Percentiles rank a stretch among this genome's conserved stretches.
These are phyloP conservation scores for Platanus orientalis DNA, from an alignment of 164 flowering plant genomes.

Conservation along the genomic window DNA sequence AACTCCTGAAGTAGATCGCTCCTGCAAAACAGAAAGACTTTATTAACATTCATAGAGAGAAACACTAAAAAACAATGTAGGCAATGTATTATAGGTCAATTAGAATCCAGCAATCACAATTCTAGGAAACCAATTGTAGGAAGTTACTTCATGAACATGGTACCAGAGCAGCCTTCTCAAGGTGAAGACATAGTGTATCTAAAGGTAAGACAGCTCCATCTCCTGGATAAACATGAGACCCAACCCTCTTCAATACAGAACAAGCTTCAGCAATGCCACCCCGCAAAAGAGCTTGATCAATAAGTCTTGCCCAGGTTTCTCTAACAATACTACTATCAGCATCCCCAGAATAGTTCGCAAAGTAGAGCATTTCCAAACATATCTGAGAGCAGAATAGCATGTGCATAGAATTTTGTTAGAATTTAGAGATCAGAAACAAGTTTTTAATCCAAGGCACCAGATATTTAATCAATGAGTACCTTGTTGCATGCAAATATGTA, in stretches of 20 bases:
- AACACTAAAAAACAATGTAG: not conserved
- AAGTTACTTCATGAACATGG: constrained; percentile 3
- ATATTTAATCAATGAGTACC: no score
- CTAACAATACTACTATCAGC: constrained; percentile 77
- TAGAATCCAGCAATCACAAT: not conserved
- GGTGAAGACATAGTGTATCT: constrained; percentile 86
- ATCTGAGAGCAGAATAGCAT: constrained; percentile 39
- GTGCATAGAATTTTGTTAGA: not conserved
- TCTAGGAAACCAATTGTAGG: not conserved
- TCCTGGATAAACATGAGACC: constrained; percentile 82
- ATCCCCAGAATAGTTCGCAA: constrained; percentile 93
- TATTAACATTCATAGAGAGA: no score
- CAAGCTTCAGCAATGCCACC: constrained; percentile 98
- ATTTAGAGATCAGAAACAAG: no score
- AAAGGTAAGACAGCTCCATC: constrained; percentile 84
- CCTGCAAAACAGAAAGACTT: constrained; percentile 40
- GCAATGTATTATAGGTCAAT: not conserved
- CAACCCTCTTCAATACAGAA: constrained; percentile 83
- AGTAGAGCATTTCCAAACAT: constrained; percentile 91
- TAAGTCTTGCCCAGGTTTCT: constrained; percentile 97
- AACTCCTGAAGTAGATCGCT: constrained; percentile 57
- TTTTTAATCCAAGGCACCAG: no score
- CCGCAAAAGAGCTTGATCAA: constrained; percentile 84
- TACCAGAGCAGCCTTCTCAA: constrained; percentile 98
- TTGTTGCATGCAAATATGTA: no score